Evolutionary conservation across 1,139 yeast species (phyloP).

Genomic region (Yamadazyma membranifaciens): DNA sequence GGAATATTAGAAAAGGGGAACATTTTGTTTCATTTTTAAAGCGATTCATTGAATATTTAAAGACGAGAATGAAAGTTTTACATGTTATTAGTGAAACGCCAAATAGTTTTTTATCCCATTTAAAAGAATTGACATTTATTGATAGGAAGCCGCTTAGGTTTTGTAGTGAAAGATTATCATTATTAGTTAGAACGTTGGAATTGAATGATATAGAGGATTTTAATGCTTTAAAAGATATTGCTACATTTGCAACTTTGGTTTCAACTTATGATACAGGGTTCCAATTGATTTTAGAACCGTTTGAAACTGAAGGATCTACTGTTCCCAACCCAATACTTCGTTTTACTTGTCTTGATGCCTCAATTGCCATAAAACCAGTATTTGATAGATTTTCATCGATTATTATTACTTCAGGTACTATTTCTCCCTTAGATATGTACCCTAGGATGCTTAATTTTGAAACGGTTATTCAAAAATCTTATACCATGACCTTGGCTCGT

Average conservation of each 20-base stretch:
- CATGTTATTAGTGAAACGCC: slow-evolving; percentile 98
- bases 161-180: slow-evolving; percentile 86
- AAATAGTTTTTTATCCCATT: slow-evolving; percentile 82
- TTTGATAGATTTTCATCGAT: slow-evolving; percentile 94
- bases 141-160: slow-evolving; percentile 88
- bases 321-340: slow-evolving; percentile 97
- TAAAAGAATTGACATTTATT: slow-evolving; percentile 88
- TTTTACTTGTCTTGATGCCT: slow-evolving; percentile 94
- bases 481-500: slow-evolving; percentile 92
- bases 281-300: slow-evolving; percentile 88
- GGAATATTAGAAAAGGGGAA: slow-evolving; percentile 94
- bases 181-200: slow-evolving; percentile 86
- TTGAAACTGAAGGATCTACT: slow-evolving; percentile 93
- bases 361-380: slow-evolving; percentile 95
- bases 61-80: slow-evolving; percentile 94
- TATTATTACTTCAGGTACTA: slow-evolving; percentile 94
- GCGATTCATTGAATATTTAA: slow-evolving; percentile 88
- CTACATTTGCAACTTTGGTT: slow-evolving; percentile 93
- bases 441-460: slow-evolving; percentile 96
- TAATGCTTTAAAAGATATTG: slow-evolving; percentile 89
- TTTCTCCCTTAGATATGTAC: slow-evolving; percentile 97
- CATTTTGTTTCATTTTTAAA: slow-evolving; percentile 92
- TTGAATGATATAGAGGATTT: slow-evolving; percentile 87
- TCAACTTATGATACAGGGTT: slow-evolving; percentile 95
- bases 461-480: slow-evolving; percentile 91